A percentile compares a stretch with the other conserved stretches of the same genome.
These are phyloP conservation scores for Mucor circinelloides DNA, from an alignment of 371 early-diverging fungal genomes.

Conservation along the genomic window DNA sequence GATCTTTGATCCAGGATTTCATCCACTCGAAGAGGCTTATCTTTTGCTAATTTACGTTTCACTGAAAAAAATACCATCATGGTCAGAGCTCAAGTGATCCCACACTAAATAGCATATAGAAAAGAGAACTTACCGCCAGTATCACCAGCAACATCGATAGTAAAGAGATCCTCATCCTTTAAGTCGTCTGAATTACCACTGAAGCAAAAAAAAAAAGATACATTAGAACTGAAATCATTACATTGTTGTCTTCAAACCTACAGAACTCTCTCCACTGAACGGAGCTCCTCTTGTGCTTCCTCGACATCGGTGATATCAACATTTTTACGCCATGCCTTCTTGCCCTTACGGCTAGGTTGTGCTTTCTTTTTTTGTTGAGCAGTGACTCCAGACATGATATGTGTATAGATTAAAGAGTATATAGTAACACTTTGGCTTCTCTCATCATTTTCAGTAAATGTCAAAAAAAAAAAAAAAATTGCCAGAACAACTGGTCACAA, in stretches of 20 bases:
- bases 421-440: not conserved
- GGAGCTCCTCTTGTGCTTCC: conserved; percentile 70
- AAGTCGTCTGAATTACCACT: conserved; percentile 58
- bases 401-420: not conserved
- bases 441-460: not conserved
- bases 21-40: conserved; percentile 72
- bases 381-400: conserved; percentile 9
- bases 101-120: not conserved
- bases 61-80: conserved; percentile 19
- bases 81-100: not conserved
- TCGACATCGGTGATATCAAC: conserved; percentile 85
- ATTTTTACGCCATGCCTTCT: conserved; percentile 93
- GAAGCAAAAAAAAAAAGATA: not conserved
- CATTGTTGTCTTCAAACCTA: conserved; percentile 31
- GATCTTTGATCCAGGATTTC: conserved; percentile 76
- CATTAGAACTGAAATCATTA: not conserved
- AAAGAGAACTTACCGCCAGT: conserved; percentile 42
- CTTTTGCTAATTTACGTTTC: conserved; percentile 40
- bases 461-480: not conserved
- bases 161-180: conserved; percentile 69
- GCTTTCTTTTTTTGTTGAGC: conserved; percentile 22
- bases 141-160: conserved; percentile 76
- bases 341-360: conserved; percentile 80
- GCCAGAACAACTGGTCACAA: not conserved
- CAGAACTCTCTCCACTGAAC: conserved; percentile 77